These are phyloP conservation scores for Pseudocercospora crystallina DNA, from an alignment of 2,329 filamentous ascomycete genomes.

Conservation along the genomic window DNA sequence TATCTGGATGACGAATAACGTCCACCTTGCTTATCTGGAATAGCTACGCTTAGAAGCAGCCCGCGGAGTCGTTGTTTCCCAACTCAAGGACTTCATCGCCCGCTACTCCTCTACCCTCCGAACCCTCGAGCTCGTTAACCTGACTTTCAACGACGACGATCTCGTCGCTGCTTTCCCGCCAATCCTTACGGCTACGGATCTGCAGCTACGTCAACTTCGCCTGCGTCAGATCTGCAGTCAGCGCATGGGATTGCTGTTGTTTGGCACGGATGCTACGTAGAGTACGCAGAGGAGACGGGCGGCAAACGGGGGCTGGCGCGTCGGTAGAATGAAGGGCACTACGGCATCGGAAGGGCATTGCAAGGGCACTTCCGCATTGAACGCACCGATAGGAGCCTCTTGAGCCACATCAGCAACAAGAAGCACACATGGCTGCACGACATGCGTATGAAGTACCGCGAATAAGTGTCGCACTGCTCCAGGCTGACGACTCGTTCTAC, in stretches of 20 bases:
- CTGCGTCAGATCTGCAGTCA: conserved; percentile 9
- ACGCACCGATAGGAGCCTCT: no score
- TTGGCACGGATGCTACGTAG: no score
- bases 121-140: conserved; percentile 2
- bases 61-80: neutral
- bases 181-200: conserved; percentile 3
- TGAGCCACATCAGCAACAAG: no score
- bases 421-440: no score
- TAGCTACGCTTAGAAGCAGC: conserved; percentile 6
- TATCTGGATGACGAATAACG: conserved; percentile 8
- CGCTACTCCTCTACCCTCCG: conserved; percentile 10
- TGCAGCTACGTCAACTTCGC: conserved; percentile 8
- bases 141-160: conserved; percentile 11
- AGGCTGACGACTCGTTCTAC: no score
- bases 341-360: no score
- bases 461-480: no score
- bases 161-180: neutral
- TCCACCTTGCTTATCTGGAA: conserved; percentile 6
- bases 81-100: conserved; percentile 6
- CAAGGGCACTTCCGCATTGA: no score
- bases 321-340: no score
- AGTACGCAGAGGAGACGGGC: no score
- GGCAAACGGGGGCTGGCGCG: no score
- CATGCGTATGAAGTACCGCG: no score
- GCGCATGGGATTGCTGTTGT: conserved; percentile 8